A percentile compares a stretch with the other conserved stretches of the same genome.
phyloP scores from a whole-genome alignment of 345 rosid genomes.

The Pistacia atlantica region DNA sequence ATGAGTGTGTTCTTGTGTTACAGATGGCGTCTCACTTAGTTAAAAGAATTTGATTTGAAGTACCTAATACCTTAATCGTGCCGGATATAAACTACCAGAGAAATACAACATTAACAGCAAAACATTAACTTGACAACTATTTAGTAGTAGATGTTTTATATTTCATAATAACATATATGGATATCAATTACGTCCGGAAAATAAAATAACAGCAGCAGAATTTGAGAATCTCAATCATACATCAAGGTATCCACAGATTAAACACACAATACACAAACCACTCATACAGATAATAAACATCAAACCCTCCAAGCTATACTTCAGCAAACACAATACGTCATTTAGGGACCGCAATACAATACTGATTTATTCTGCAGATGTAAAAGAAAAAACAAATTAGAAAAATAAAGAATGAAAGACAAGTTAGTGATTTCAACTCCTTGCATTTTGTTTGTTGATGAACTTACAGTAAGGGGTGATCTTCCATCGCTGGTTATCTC shows the following conservation, averaged over 20 bases:
- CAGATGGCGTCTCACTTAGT: no score
- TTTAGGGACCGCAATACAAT: constrained; percentile 1
- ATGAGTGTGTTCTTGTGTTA: no score
- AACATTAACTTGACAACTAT: background rate
- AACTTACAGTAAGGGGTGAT: constrained; percentile 67
- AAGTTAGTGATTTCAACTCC: background rate
- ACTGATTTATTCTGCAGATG: constrained; percentile 30
- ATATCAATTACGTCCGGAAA: background rate
- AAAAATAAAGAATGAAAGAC: background rate
- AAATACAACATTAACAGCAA: background rate
- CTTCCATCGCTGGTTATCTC: constrained; percentile 92
- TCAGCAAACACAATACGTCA: constrained; percentile 4
- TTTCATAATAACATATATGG: background rate
- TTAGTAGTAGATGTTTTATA: background rate
- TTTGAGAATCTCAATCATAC: background rate
- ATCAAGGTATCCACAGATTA: background rate
- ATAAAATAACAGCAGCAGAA: background rate
- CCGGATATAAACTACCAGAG: no score
- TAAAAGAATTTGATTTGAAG: no score
- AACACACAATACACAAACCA: background rate
- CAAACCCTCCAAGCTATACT: constrained; percentile 5
- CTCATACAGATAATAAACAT: background rate
- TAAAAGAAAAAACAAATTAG: background rate
- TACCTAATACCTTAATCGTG: no score
- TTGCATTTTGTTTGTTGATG: constrained; percentile 10